Evolutionary conservation across 2,329 filamentous ascomycete genomes (phyloP).

Genomic region (Eutypa lata): DNA sequence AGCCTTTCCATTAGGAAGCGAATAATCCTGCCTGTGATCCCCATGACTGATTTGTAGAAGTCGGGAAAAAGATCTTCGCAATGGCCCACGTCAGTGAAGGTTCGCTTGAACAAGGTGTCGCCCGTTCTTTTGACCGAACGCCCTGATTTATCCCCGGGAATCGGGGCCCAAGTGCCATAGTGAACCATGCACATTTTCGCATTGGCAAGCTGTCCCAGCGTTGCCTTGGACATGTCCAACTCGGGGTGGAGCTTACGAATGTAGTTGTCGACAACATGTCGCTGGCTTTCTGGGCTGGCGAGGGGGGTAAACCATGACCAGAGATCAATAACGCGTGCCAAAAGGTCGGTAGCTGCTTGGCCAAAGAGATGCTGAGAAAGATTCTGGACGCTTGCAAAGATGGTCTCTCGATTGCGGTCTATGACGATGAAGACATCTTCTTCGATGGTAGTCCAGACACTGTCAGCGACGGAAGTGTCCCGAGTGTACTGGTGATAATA

Average conservation of each 20-base stretch:
- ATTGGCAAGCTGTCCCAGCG: constrained; percentile 4
- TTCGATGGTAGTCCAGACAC: not conserved
- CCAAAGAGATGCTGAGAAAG: constrained; percentile 9
- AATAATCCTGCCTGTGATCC: constrained; percentile 1
- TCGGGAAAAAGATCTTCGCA: not conserved
- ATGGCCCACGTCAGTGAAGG: not conserved
- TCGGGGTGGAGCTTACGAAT: constrained; percentile 10
- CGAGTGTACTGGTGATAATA: not conserved
- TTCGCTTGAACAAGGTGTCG: not conserved
- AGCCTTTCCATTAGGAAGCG: constrained; percentile 2
- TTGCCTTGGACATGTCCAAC: constrained; percentile 10
- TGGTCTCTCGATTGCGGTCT: constrained; percentile 5
- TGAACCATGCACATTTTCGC: constrained; percentile 10
- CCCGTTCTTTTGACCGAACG: not conserved
- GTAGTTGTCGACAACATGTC: constrained; percentile 10
- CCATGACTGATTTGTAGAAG: not conserved
- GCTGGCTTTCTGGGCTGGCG: constrained; percentile 3
- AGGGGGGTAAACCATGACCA: constrained; percentile 9
- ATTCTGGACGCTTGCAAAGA: constrained; percentile 12
- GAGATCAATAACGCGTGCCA: constrained; percentile 1
- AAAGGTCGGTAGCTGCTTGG: not conserved
- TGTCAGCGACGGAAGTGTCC: not conserved
- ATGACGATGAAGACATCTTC: not conserved
- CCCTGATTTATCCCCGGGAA: not conserved
- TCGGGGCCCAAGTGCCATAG: constrained; percentile 9